Evolutionary conservation across 768 basidiomycete genomes (phyloP).

Genomic region (Lactarius quietus): DNA sequence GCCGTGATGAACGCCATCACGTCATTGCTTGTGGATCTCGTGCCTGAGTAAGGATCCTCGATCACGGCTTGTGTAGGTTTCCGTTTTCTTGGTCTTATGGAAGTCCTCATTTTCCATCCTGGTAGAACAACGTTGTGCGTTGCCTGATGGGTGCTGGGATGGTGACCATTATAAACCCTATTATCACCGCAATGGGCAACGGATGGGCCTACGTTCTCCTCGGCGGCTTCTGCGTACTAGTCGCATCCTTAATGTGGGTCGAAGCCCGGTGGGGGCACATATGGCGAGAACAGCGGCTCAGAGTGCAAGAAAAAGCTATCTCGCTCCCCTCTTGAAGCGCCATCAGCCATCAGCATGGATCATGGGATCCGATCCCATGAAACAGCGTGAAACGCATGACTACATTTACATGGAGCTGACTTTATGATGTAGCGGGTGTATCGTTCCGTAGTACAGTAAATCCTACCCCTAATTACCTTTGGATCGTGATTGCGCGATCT

Average conservation of each 20-base stretch:
- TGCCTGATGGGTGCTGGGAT: constrained; percentile 57
- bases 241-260: constrained; percentile 49
- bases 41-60: constrained; percentile 59
- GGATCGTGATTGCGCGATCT: background rate
- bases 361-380: background rate
- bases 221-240: constrained; percentile 45
- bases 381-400: background rate
- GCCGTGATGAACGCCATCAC: constrained; percentile 53
- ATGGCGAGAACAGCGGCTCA: constrained; percentile 41
- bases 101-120: background rate
- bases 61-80: constrained; percentile 68
- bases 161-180: constrained; percentile 60
- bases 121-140: constrained; percentile 67
- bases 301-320: background rate
- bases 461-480: background rate
- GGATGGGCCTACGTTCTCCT: constrained; percentile 72
- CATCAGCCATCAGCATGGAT: background rate
- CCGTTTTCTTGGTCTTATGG: background rate
- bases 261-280: constrained; percentile 51
- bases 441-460: background rate
- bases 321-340: background rate
- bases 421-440: background rate
- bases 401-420: background rate
- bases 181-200: constrained; percentile 53
- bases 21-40: constrained; percentile 63